Evolutionary conservation across 1,284 basidiomycete species (phyloP).

Genomic region (Microbotryum silenes-acaulis): DNA sequence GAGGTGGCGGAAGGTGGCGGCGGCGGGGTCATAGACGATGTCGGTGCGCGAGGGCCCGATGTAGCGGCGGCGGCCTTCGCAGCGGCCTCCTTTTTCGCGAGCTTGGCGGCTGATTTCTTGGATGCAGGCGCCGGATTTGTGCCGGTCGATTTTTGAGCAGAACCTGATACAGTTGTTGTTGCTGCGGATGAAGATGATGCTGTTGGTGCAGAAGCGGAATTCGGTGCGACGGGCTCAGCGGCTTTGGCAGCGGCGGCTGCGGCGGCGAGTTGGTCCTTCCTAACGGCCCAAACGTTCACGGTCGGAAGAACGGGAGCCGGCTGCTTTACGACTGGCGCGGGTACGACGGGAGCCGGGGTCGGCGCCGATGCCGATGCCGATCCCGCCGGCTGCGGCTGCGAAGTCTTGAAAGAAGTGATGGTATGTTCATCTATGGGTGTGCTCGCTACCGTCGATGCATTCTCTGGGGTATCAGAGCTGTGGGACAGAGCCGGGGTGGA

Average conservation of each 20-base stretch:
- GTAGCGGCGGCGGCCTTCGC: neutral
- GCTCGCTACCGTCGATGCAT: slow-evolving; percentile 3
- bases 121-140: slow-evolving; percentile 1
- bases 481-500: neutral
- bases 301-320: slow-evolving; percentile 18
- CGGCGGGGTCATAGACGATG: neutral
- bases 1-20: neutral
- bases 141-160: slow-evolving; percentile 3
- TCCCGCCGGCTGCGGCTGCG: neutral
- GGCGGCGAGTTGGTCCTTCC: slow-evolving; percentile 24
- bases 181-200: neutral
- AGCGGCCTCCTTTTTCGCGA: neutral
- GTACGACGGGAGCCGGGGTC: neutral
- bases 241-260: slow-evolving; percentile 3
- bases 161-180: slow-evolving; percentile 1
- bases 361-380: neutral
- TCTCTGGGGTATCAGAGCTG: neutral
- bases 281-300: slow-evolving; percentile 29
- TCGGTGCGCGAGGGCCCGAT: neutral
- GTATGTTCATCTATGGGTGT: slow-evolving; percentile 1
- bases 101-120: neutral
- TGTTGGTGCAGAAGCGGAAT: neutral
- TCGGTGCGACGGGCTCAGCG: no score
- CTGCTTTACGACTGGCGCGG: slow-evolving; percentile 1
- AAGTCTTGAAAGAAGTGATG: neutral